Percentiles rank a stretch among this genome's conserved stretches.
Conservation (phyloP, 345 rosid genomes). For the Eucalyptus cloeziana region DNA sequence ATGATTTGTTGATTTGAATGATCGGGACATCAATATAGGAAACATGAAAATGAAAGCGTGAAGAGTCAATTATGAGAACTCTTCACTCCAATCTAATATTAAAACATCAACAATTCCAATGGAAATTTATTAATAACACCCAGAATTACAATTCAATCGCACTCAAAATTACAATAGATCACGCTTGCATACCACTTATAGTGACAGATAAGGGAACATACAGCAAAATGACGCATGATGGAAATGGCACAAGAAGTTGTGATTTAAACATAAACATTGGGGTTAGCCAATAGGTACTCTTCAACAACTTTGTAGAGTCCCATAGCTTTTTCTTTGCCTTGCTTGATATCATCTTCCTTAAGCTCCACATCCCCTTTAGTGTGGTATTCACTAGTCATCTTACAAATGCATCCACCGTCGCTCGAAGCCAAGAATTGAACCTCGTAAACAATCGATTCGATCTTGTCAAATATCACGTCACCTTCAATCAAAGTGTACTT, state of each 20-base stretch:
- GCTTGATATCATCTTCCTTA: slow-evolving; percentile 6
- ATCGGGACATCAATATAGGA: not conserved
- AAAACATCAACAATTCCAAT: not conserved
- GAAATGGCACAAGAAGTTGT: not conserved
- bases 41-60: not conserved
- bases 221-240: not conserved
- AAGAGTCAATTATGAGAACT: not conserved
- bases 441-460: slow-evolving; percentile 6
- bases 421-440: slow-evolving; percentile 1
- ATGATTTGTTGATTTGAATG: no score
- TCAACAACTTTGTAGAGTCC: slow-evolving; percentile 10
- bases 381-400: slow-evolving; percentile 7
- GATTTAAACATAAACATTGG: not conserved
- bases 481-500: slow-evolving; percentile 18
- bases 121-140: not conserved
- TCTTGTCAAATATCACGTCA: slow-evolving; percentile 3
- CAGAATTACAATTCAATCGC: not conserved
- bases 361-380: not conserved
- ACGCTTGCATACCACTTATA: not conserved
- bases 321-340: not conserved
- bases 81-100: not conserved
- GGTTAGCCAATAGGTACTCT: slow-evolving; percentile 11
- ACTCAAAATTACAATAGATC: not conserved
- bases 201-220: not conserved
- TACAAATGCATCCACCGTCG: slow-evolving; percentile 6